phyloP scores from a whole-genome alignment of 768 basidiomycete genomes.

The Agaricus subrufescens region DNA sequence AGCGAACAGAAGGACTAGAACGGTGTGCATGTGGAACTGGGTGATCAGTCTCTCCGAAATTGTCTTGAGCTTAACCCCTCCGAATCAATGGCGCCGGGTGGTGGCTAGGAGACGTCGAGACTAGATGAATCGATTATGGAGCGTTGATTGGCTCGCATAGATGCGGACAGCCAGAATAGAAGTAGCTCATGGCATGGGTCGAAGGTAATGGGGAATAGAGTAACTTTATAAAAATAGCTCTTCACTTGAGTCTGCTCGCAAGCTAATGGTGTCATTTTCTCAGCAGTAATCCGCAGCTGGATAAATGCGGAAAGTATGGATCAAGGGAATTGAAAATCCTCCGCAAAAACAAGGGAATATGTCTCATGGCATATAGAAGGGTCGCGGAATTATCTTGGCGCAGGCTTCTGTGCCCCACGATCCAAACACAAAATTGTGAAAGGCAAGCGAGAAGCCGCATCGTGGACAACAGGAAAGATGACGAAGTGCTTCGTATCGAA shows the following conservation, averaged over 20 bases:
- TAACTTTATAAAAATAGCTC: not conserved
- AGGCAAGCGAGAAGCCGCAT: not conserved
- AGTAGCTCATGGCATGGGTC: not conserved
- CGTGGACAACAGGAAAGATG: not conserved
- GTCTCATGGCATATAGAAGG: slow-evolving; percentile 1
- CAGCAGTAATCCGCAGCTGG: not conserved
- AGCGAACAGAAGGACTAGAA: not conserved
- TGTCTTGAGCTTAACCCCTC: not conserved
- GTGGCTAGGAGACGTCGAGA: not conserved
- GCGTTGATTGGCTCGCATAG: not conserved
- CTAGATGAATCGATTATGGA: not conserved
- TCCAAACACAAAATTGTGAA: not conserved
- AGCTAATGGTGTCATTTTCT: not conserved
- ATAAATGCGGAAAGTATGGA: not conserved
- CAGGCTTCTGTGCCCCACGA: not conserved
- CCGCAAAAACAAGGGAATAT: not conserved
- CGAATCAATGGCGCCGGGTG: not conserved
- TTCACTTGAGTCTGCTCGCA: not conserved
- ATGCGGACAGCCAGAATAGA: not conserved
- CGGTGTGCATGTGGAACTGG: not conserved
- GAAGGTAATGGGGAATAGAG: not conserved
- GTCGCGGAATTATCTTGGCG: not conserved
- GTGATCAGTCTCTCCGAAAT: not conserved
- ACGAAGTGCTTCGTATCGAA: not conserved
- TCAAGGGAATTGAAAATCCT: not conserved